A percentile compares a stretch with the other conserved stretches of the same genome.
Conservation (phyloP, 1,139 yeast genomes). For the Taphrina betulina region DNA sequence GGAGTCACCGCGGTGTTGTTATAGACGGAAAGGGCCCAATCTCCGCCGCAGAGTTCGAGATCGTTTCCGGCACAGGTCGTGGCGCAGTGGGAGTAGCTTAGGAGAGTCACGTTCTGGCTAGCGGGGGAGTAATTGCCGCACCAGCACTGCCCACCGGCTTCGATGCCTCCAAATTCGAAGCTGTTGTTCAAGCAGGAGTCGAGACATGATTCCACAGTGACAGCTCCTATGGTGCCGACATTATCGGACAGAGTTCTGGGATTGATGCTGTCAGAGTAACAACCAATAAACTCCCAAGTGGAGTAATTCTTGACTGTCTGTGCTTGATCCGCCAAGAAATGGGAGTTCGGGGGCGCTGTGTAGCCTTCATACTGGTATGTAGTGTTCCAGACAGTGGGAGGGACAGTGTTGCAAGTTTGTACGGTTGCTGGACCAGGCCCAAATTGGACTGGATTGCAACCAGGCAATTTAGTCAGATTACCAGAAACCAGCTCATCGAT, state of each 20-base stretch:
- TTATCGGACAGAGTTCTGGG: conserved; percentile 6
- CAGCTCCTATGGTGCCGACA: conserved; percentile 11
- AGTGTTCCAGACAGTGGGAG: conserved; percentile 20
- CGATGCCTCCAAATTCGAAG: conserved; percentile 32
- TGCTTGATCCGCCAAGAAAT: conserved; percentile 22
- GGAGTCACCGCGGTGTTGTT: conserved; percentile 20
- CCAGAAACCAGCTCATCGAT: conserved; percentile 29
- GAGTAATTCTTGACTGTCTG: conserved; percentile 8
- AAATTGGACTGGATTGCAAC: conserved; percentile 30
- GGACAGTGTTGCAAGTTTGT: conserved; percentile 12
- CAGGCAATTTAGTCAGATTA: conserved; percentile 26
- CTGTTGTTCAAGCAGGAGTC: conserved; percentile 21
- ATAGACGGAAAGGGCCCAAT: conserved; percentile 23
- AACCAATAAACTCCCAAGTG: conserved; percentile 27
- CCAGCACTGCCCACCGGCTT: conserved; percentile 34
- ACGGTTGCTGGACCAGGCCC: conserved; percentile 19
- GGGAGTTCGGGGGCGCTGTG: conserved; percentile 20
- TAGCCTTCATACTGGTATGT: conserved; percentile 20
- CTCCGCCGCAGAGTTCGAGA: conserved; percentile 30
- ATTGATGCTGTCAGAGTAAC: conserved; percentile 19
- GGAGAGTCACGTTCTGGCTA: neutral
- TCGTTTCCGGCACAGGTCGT: conserved; percentile 31
- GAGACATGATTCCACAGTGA: conserved; percentile 28
- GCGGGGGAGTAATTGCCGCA: conserved; percentile 16
- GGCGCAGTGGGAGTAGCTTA: conserved; percentile 18